Base-by-base conservation (phyloP, 768 basidiomycete genomes). In the Amyloporia xantha region DNA sequence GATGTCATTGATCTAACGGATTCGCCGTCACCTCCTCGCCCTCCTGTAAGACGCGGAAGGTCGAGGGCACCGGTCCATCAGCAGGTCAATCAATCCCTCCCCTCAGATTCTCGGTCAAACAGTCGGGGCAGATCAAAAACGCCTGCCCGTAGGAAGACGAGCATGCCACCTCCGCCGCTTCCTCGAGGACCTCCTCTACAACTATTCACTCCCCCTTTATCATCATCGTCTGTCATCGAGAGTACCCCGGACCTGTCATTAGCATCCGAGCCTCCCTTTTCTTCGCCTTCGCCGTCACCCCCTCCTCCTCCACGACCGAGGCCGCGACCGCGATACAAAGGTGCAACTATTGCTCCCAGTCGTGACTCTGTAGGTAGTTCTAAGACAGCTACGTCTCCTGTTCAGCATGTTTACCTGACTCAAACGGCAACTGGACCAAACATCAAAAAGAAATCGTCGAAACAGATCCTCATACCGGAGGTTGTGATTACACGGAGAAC, bases 1-100 rank as follows among this genome's bases (percentile, higher is more conserved):
- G 53, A 53, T 20, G 44, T 56, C 20, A 59, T 57, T 13, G 55
- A 57, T 40, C 39, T 59, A 13, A 59, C 53, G 3, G 20, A 25
- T 1, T 50, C 50, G 12, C 51, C 46, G 4, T 54, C 52, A 17
- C 52, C 52, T 15, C 28, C 36, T 21, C 42, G 13, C 17, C 44
- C 41, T 6, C 47, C 41, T 9, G 19, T 37, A n/a, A 5, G 15
- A 12, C 53, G 49, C 27, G 56, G 41, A 0, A 33, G 51, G 15
- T 50, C 56, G 23, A 48, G 24, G 37, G 44, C 49, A 7, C 50
- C 41, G 13, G 30, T 30, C 13, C 42, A 30, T 33, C 17, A 23
- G 13, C 41, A 19, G 5, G 35, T 9, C 38, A 39, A 36, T 9
- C 12, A 5, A 35, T 12, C 26, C 11, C 20, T 6, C 25, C 28